phyloP scores from a whole-genome alignment of 2,329 filamentous ascomycete species.

The Penicillium corylophilum region DNA sequence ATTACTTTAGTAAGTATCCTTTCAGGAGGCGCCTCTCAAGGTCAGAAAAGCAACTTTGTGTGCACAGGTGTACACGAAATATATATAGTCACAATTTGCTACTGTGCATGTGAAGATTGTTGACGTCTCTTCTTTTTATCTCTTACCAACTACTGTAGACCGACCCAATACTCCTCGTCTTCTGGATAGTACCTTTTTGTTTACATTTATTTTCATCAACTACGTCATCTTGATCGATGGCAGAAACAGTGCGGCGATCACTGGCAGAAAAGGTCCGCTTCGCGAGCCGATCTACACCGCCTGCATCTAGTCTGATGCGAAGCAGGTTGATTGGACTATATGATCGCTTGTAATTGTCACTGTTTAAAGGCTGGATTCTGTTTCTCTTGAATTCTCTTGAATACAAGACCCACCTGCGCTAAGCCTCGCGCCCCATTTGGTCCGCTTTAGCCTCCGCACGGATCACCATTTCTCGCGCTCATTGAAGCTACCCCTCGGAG shows the following conservation, averaged over 20 bases:
- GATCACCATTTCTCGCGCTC: conserved; percentile 22
- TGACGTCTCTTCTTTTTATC: too few relatives aligned
- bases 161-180: too few relatives aligned
- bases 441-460: conserved; percentile 17
- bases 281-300: background rate
- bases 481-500: conserved; percentile 22
- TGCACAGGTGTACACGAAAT: too few relatives aligned
- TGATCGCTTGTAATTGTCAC: background rate
- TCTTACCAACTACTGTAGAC: too few relatives aligned
- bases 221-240: conserved; percentile 14
- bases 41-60: too few relatives aligned
- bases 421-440: background rate
- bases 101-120: too few relatives aligned
- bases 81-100: too few relatives aligned
- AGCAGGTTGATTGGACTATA: background rate
- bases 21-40: too few relatives aligned
- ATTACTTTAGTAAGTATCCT: too few relatives aligned
- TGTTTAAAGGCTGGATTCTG: background rate
- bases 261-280: conserved; percentile 2
- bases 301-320: background rate
- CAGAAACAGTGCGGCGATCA: conserved; percentile 8
- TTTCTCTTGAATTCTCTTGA: background rate
- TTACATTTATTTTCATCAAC: background rate
- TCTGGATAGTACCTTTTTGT: too few relatives aligned
- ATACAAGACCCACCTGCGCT: background rate